Conservation (phyloP, 139 green algal genomes). For the Desmodesmus armatus region DNA sequence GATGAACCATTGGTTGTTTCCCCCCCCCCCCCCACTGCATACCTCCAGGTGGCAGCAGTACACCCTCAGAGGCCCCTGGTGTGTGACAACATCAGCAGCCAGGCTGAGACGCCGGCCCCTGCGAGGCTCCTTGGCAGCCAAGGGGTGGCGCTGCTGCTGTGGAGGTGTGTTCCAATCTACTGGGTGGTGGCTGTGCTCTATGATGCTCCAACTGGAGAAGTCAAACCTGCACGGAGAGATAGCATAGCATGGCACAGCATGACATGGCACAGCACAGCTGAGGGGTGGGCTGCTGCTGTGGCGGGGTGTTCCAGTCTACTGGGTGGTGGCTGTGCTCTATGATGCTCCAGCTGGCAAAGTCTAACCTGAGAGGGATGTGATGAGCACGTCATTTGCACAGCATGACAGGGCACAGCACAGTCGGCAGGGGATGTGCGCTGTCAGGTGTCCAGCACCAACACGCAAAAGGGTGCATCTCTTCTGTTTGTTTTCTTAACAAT, state of each 20-base stretch:
- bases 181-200: constrained; percentile 69
- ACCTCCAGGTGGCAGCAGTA: constrained; percentile 92
- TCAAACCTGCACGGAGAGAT: too few species aligned
- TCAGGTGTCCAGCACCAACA: too few species aligned
- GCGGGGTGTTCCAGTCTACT: constrained; percentile 70
- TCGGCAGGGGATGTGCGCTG: too few species aligned
- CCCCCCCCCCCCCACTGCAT: background rate
- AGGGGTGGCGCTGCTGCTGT: constrained; percentile 52
- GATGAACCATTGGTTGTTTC: background rate
- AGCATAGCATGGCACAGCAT: background rate
- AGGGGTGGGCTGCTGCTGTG: background rate
- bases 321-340: constrained; percentile 70
- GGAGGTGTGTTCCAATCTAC: constrained; percentile 80
- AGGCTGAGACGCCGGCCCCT: constrained; percentile 72
- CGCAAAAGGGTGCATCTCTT: too few species aligned
- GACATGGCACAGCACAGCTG: background rate
- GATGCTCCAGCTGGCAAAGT: constrained; percentile 19
- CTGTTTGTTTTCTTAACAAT: too few species aligned
- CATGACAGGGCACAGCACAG: too few species aligned
- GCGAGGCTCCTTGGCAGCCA: constrained; percentile 69
- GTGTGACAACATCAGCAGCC: constrained; percentile 66
- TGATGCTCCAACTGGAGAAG: background rate
- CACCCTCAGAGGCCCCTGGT: constrained; percentile 71
- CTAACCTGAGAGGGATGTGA: too few species aligned
- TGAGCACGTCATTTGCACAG: too few species aligned